Percentiles rank a stretch among this genome's conserved stretches.
phyloP scores from a whole-genome alignment of 306 rosid species.

The Ammopiptanthus mongolicus region DNA sequence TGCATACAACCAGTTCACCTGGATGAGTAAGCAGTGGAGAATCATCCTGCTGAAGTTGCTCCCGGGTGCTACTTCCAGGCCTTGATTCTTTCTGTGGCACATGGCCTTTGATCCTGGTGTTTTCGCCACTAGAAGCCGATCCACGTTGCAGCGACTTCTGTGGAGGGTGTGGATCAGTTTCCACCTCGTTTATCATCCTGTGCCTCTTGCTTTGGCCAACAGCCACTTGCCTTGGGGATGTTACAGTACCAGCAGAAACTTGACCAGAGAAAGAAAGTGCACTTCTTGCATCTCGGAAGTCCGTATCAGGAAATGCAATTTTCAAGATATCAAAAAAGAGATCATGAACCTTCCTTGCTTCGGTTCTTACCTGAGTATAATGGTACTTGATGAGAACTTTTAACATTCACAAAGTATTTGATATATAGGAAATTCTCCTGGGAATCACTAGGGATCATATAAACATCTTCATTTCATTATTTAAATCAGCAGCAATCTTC shows the following conservation, averaged over 20 bases:
- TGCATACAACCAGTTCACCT: conserved; percentile 93
- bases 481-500: neutral
- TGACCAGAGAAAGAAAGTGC: conserved; percentile 67
- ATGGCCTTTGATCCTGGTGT: conserved; percentile 50
- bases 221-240: conserved; percentile 53
- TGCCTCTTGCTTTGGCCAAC: conserved; percentile 64
- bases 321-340: conserved; percentile 92
- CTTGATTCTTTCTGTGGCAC: conserved; percentile 64
- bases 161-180: conserved; percentile 45
- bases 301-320: conserved; percentile 87
- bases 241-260: conserved; percentile 33
- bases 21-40: conserved; percentile 80
- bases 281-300: conserved; percentile 74
- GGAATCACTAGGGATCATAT: neutral
- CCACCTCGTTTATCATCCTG: conserved; percentile 57
- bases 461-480: neutral
- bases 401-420: neutral
- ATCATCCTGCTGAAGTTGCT: conserved; percentile 65
- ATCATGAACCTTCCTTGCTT: conserved; percentile 96
- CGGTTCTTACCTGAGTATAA: conserved; percentile 72
- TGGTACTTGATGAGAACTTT: conserved; percentile 13
- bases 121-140: conserved; percentile 46
- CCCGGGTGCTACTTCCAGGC: conserved; percentile 48
- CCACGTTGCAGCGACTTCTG: conserved; percentile 68
- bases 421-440: neutral